These are phyloP conservation scores for Diatrype stigma DNA, from an alignment of 2,329 filamentous ascomycete species.

Conservation along the genomic window DNA sequence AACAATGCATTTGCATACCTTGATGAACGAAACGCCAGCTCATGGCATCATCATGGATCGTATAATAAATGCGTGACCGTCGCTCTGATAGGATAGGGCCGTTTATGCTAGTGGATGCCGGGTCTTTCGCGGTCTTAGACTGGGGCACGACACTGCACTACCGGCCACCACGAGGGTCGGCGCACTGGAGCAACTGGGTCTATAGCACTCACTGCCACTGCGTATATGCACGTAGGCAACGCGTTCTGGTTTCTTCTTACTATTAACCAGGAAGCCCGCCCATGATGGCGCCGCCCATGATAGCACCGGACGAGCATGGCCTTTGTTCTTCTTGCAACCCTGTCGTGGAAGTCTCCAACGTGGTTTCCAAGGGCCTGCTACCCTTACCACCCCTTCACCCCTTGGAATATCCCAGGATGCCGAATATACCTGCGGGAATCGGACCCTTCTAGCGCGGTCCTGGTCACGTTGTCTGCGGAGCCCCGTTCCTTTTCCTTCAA, in stretches of 20 bases:
- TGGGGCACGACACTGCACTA: background rate
- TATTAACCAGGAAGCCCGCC: background rate
- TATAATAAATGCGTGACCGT: background rate
- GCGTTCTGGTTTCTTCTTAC: too few species aligned
- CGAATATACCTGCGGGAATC: conserved; percentile 7
- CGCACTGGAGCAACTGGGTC: background rate
- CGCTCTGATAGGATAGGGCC: background rate
- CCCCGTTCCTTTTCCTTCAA: conserved; percentile 12
- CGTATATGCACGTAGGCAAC: background rate
- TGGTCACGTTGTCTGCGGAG: conserved; percentile 15
- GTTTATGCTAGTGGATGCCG: background rate
- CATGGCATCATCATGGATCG: background rate
- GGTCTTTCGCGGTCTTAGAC: background rate
- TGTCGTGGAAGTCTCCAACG: background rate
- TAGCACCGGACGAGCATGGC: too few species aligned
- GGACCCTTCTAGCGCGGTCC: conserved; percentile 12
- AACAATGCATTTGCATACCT: too few species aligned
- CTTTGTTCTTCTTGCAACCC: background rate
- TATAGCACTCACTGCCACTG: background rate
- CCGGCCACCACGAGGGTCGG: background rate
- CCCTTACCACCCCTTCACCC: background rate
- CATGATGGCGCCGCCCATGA: background rate
- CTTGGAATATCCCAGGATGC: background rate
- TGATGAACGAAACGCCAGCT: background rate
- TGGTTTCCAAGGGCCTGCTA: background rate